These are phyloP conservation scores for Leccinellum rugosiceps DNA, from an alignment of 768 basidiomycete genomes.

Conservation along the genomic window DNA sequence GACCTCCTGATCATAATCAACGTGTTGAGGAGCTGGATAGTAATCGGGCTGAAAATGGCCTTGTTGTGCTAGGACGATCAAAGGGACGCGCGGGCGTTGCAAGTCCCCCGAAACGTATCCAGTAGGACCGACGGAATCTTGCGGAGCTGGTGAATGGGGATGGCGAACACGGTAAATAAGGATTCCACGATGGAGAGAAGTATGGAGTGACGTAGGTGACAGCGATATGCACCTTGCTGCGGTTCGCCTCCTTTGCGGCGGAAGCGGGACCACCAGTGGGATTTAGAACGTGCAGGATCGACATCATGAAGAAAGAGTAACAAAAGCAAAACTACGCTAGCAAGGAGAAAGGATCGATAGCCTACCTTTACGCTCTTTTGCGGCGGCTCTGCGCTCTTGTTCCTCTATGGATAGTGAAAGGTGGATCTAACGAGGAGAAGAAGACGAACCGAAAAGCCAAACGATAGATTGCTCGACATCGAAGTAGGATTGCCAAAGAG, in stretches of 20 bases:
- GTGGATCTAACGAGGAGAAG: not conserved
- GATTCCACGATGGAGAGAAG: constrained; percentile 11
- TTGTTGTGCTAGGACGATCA: constrained; percentile 61
- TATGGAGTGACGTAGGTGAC: constrained; percentile 28
- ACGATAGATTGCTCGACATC: constrained; percentile 73
- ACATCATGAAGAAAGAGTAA: constrained; percentile 31
- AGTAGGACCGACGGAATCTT: constrained; percentile 15
- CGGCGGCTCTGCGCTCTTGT: constrained; percentile 56
- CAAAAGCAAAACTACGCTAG: constrained; percentile 36
- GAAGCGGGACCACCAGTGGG: constrained; percentile 35
- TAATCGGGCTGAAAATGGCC: constrained; percentile 36
- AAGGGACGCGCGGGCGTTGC: constrained; percentile 49
- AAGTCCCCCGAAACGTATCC: constrained; percentile 25
- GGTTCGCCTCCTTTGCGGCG: constrained; percentile 35
- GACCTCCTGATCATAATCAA: constrained; percentile 22
- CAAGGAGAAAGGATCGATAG: constrained; percentile 26
- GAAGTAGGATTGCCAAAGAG: constrained; percentile 87
- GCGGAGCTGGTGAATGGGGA: constrained; percentile 18
- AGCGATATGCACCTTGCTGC: constrained; percentile 59
- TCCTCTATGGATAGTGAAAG: constrained; percentile 49
- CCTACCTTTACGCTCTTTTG: constrained; percentile 86
- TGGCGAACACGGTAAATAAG: constrained; percentile 21
- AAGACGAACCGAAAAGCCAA: constrained; percentile 66
- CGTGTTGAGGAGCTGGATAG: constrained; percentile 22
- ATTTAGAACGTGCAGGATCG: constrained; percentile 27